These are phyloP conservation scores for Colletotrichum echinochloae DNA, from an alignment of 2,329 filamentous ascomycete species.

Conservation along the genomic window DNA sequence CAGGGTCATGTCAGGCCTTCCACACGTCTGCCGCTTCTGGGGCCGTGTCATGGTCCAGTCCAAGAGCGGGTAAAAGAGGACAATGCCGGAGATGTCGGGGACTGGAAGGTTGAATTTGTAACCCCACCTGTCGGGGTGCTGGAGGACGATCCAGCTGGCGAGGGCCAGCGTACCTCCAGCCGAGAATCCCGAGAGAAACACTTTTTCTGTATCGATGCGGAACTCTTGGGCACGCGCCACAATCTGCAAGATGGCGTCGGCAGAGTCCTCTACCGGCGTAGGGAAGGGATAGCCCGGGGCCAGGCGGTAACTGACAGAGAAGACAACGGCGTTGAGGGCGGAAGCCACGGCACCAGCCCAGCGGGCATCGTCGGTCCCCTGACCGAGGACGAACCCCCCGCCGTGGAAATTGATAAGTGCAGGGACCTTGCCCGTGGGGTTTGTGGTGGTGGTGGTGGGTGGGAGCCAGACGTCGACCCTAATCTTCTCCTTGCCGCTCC, in stretches of 20 bases:
- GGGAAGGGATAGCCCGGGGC: constrained; percentile 75
- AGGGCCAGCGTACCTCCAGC: constrained; percentile 70
- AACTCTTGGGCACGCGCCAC: constrained; percentile 67
- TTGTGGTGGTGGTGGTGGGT: constrained; percentile 38
- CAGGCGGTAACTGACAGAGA: constrained; percentile 76
- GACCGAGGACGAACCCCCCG: constrained; percentile 74
- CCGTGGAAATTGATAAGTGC: constrained; percentile 72
- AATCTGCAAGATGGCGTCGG: constrained; percentile 73
- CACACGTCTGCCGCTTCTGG: constrained; percentile 65
- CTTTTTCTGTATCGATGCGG: constrained; percentile 65
- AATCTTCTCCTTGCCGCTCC: constrained; percentile 54
- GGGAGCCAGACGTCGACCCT: constrained; percentile 61
- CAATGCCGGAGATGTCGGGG: constrained; percentile 63
- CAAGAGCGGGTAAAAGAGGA: constrained; percentile 72
- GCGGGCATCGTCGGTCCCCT: constrained; percentile 71
- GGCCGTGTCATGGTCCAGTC: constrained; percentile 70
- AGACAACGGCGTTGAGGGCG: constrained; percentile 67
- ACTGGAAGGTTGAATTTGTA: constrained; percentile 54
- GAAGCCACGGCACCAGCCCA: constrained; percentile 68
- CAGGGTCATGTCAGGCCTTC: constrained; percentile 68
- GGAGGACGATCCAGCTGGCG: constrained; percentile 59
- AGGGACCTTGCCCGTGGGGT: constrained; percentile 43
- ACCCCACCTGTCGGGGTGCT: constrained; percentile 56
- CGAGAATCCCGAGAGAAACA: constrained; percentile 74
- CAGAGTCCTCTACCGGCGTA: constrained; percentile 73